A percentile compares a stretch with the other conserved stretches of the same genome.
Evolutionary conservation across 225 moss, liverwort and hornwort species (phyloP).

Genomic region (Pleurozium schreberi): DNA sequence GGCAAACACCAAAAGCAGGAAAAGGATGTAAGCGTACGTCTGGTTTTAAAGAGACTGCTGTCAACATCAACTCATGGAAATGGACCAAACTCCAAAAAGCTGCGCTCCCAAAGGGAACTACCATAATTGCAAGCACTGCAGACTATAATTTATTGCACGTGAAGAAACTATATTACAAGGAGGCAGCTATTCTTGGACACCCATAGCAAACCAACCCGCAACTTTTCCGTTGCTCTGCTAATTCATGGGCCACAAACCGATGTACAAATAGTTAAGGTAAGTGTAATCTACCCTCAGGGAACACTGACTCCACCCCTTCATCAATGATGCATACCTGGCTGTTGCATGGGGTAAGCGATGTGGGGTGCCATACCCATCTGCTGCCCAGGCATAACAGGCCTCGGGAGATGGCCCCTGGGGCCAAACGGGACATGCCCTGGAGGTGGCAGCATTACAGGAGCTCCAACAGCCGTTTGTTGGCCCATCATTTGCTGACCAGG

Average conservation of each 20-base stretch:
- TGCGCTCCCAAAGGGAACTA: not conserved
- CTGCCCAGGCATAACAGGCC: slow-evolving; percentile 26
- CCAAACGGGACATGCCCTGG: not conserved
- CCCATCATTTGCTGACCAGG: slow-evolving; percentile 7
- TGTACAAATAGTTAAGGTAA: not conserved
- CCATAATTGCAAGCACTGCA: slow-evolving; percentile 4
- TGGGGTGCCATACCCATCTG: slow-evolving; percentile 62
- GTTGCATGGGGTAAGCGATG: slow-evolving; percentile 70
- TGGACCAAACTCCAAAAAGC: not conserved
- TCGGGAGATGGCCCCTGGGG: not conserved
- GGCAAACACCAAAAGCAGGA: not conserved
- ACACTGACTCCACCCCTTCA: not conserved
- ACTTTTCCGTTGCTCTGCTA: slow-evolving; percentile 12
- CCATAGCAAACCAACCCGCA: slow-evolving; percentile 11
- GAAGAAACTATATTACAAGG: slow-evolving; percentile 25
- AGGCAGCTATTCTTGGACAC: slow-evolving; percentile 4
- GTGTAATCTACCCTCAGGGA: not conserved
- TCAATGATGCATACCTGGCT: slow-evolving; percentile 78
- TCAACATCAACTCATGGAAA: not conserved
- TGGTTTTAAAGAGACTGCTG: not conserved
- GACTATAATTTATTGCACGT: slow-evolving; percentile 13
- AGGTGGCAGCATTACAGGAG: slow-evolving; percentile 2
- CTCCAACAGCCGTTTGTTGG: not conserved
- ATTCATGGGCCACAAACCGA: not conserved
- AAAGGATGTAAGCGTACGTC: not conserved